Percentiles rank a stretch among this genome's conserved stretches.
Conservation (phyloP, 2,329 filamentous ascomycete genomes). For the Eutypa lata region DNA sequence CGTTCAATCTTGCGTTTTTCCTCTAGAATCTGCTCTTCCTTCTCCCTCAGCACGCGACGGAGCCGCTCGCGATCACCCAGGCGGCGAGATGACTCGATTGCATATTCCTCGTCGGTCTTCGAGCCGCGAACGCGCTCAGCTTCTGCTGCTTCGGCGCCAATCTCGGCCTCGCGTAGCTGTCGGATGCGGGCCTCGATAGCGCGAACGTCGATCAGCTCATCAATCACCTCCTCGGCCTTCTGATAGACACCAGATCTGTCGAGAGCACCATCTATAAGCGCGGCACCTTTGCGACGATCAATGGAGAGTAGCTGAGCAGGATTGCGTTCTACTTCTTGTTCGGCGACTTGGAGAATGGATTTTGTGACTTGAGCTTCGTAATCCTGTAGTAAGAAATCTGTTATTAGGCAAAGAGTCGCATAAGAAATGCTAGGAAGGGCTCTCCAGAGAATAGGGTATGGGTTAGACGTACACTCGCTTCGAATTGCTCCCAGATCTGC, state of each 20-base stretch:
- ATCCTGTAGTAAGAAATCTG: constrained; percentile 44
- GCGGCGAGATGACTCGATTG: constrained; percentile 60
- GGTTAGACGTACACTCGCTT: constrained; percentile 55
- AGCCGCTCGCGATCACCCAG: constrained; percentile 59
- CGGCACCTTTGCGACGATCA: constrained; percentile 69
- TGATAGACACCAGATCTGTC: constrained; percentile 76
- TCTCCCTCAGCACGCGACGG: constrained; percentile 56
- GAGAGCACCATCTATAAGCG: constrained; percentile 74
- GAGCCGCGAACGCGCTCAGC: constrained; percentile 63
- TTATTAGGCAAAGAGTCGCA: not conserved
- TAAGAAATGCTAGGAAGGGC: not conserved
- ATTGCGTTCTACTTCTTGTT: constrained; percentile 72
- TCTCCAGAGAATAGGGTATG: not conserved
- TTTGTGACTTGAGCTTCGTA: constrained; percentile 66
- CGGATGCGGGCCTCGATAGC: constrained; percentile 69
- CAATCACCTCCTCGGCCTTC: constrained; percentile 64
- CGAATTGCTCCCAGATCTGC: constrained; percentile 72
- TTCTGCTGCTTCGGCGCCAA: constrained; percentile 66
- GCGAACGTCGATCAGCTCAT: constrained; percentile 63
- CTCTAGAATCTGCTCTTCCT: constrained; percentile 59
- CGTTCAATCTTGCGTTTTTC: constrained; percentile 57
- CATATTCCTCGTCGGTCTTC: constrained; percentile 74
- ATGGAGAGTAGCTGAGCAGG: constrained; percentile 68
- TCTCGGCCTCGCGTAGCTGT: constrained; percentile 62
- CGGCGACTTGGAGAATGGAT: constrained; percentile 66